Evolutionary conservation across 106 monocot genomes (phyloP).

Genomic region (Phalaenopsis equestris): DNA sequence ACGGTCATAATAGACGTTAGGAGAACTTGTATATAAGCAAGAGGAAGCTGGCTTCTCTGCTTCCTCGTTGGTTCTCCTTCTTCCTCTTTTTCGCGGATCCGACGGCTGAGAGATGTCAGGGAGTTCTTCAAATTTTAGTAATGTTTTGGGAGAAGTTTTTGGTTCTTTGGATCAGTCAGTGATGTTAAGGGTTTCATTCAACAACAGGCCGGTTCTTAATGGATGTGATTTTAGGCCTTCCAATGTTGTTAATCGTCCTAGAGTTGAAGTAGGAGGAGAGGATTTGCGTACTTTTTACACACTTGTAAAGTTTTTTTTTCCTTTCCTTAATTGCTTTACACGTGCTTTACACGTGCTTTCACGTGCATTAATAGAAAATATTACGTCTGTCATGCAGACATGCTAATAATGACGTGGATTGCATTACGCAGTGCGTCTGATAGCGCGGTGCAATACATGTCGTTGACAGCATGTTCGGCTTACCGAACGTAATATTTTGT

Average conservation of each 20-base stretch:
- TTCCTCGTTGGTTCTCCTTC: too few relatives aligned
- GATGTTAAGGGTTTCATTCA: background rate
- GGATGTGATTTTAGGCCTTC: slow-evolving; percentile 12
- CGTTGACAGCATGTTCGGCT: too few relatives aligned
- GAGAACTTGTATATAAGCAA: too few relatives aligned
- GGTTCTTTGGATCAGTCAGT: slow-evolving; percentile 1
- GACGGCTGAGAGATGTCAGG: background rate
- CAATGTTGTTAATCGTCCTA: slow-evolving; percentile 1
- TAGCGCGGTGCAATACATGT: too few relatives aligned
- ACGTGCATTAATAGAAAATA: too few relatives aligned
- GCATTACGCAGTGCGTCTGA: too few relatives aligned
- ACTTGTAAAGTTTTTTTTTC: slow-evolving; percentile 8
- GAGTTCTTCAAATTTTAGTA: background rate
- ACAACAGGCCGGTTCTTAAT: slow-evolving; percentile 1
- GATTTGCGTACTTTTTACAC: slow-evolving; percentile 15
- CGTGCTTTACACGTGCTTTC: background rate
- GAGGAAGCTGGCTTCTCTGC: too few relatives aligned
- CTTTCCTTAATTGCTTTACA: background rate
- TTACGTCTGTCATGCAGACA: too few relatives aligned
- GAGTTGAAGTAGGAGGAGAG: slow-evolving; percentile 14
- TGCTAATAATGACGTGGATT: too few relatives aligned
- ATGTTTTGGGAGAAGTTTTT: slow-evolving; percentile 10
- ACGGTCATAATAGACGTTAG: too few relatives aligned
- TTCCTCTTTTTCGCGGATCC: background rate
- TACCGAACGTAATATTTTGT: background rate